A percentile compares a stretch with the other conserved stretches of the same genome.
These are phyloP conservation scores for Aspergillus saccharolyticus DNA, from an alignment of 495 filamentous ascomycete species.

Conservation along the genomic window DNA sequence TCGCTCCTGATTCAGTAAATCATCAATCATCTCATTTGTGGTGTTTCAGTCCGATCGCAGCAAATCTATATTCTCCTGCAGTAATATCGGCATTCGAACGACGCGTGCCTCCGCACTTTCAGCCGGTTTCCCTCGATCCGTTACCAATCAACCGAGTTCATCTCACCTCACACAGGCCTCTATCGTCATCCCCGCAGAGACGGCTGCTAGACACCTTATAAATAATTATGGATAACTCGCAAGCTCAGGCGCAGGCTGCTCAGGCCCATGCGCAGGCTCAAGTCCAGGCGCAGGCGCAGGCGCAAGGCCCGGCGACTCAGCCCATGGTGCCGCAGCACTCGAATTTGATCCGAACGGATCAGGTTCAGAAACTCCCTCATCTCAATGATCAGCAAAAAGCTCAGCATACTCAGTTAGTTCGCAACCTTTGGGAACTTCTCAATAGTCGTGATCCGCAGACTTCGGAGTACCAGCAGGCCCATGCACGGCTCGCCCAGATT, in stretches of 20 bases:
- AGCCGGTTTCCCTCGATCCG: neutral
- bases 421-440: slow-evolving; percentile 54
- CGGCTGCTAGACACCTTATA: neutral
- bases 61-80: neutral
- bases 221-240: neutral
- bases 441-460: slow-evolving; percentile 52
- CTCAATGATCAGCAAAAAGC: slow-evolving; percentile 56
- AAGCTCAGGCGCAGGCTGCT: neutral
- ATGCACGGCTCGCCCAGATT: slow-evolving; percentile 59
- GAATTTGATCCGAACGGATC: slow-evolving; percentile 48
- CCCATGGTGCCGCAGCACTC: slow-evolving; percentile 38
- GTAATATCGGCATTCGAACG: neutral
- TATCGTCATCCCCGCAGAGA: neutral
- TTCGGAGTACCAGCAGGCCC: slow-evolving; percentile 55
- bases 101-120: neutral
- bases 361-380: slow-evolving; percentile 46
- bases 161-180: neutral
- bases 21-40: neutral
- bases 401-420: slow-evolving; percentile 62
- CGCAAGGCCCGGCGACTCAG: slow-evolving; percentile 26
- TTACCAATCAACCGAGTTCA: neutral
- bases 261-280: neutral
- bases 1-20: neutral
- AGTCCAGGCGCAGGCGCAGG: slow-evolving; percentile 29
- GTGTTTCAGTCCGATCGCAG: neutral